Evolutionary conservation across 2,329 filamentous ascomycete genomes (phyloP).

Genomic region (Exophiala calicioides): DNA sequence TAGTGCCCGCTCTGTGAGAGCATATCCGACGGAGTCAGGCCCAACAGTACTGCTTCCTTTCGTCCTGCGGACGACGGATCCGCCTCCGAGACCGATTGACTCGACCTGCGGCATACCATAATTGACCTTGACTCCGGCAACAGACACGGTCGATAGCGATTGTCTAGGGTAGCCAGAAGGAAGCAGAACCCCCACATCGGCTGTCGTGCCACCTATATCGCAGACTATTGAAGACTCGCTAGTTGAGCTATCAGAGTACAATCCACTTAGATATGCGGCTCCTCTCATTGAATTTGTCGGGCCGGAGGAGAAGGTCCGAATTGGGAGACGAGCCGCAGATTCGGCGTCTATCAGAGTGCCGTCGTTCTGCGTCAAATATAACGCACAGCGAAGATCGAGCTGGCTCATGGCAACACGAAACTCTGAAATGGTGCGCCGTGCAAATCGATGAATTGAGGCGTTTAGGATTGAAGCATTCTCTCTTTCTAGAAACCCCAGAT

Average conservation of each 20-base stretch:
- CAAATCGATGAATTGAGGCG: conserved; percentile 61
- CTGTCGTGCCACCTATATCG: conserved; percentile 62
- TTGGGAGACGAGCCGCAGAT: conserved; percentile 58
- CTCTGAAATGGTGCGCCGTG: conserved; percentile 56
- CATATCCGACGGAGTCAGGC: conserved; percentile 58
- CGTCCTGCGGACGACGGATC: conserved; percentile 44
- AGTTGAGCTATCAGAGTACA: conserved; percentile 26
- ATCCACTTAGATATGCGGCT: conserved; percentile 58
- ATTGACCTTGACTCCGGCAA: conserved; percentile 61
- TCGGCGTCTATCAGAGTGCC: conserved; percentile 60
- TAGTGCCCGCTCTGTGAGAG: conserved; percentile 49
- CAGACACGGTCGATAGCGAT: conserved; percentile 58
- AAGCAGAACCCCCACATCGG: conserved; percentile 61
- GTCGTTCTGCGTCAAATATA: conserved; percentile 66
- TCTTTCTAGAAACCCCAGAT: too few species aligned
- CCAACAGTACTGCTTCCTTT: conserved; percentile 44
- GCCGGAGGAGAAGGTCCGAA: conserved; percentile 63
- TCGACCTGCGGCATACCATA: conserved; percentile 60
- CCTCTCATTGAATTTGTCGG: conserved; percentile 66
- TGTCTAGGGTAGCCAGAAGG: conserved; percentile 62
- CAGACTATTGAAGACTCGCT: conserved; percentile 30
- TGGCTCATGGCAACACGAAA: conserved; percentile 56
- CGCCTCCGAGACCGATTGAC: conserved; percentile 59
- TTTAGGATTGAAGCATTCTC: conserved; percentile 68
- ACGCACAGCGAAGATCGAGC: conserved; percentile 54